These are phyloP conservation scores for Yamadazyma oceani DNA, from an alignment of 1,139 yeast species.

Conservation along the genomic window DNA sequence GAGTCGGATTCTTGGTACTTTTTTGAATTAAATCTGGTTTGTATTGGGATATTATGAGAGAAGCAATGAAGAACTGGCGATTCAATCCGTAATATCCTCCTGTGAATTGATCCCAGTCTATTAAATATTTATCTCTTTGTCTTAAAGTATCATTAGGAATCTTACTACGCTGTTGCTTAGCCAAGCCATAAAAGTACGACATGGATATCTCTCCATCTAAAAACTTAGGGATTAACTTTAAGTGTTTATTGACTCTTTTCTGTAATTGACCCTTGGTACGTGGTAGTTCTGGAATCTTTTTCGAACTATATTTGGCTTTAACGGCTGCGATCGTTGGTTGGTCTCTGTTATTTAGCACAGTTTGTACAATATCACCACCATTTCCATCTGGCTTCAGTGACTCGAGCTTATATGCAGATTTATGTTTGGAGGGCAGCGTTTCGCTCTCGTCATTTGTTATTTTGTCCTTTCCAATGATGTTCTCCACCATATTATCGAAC, in stretches of 20 bases:
- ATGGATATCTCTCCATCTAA: slow-evolving; percentile 38
- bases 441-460: not conserved
- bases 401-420: too few relatives aligned
- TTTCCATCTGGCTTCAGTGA: too few relatives aligned
- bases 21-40: slow-evolving; percentile 26
- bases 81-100: slow-evolving; percentile 67
- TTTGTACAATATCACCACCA: not conserved
- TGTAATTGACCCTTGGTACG: slow-evolving; percentile 24
- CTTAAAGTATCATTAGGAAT: slow-evolving; percentile 49
- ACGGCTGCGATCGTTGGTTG: slow-evolving; percentile 14
- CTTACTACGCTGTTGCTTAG: slow-evolving; percentile 34
- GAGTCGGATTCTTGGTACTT: slow-evolving; percentile 36
- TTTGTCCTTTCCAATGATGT: not conserved
- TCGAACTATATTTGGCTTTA: slow-evolving; percentile 21
- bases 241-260: slow-evolving; percentile 27
- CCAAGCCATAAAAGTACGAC: slow-evolving; percentile 52
- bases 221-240: slow-evolving; percentile 39
- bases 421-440: too few relatives aligned
- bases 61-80: slow-evolving; percentile 54
- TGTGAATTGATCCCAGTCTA: slow-evolving; percentile 47
- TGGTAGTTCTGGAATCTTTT: slow-evolving; percentile 28
- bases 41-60: slow-evolving; percentile 30
- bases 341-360: not conserved
- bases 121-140: slow-evolving; percentile 43
- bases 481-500: slow-evolving; percentile 2